Percentiles rank a stretch among this genome's conserved stretches.
These are phyloP conservation scores for Agrostemma githago DNA, from an alignment of 148 eudicot species.

Conservation along the genomic window DNA sequence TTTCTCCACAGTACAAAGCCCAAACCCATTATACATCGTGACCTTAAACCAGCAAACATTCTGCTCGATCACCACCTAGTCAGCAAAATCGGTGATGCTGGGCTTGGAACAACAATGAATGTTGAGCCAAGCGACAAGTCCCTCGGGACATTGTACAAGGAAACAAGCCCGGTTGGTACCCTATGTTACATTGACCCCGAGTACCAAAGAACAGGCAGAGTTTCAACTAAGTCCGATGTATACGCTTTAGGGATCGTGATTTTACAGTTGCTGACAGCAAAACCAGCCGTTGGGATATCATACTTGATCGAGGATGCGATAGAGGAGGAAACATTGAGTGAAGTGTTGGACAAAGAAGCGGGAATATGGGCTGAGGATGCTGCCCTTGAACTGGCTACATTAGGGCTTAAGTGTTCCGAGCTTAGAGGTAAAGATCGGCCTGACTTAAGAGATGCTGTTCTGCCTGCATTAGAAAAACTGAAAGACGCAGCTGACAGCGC, in stretches of 20 bases:
- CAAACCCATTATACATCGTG: conserved; percentile 79
- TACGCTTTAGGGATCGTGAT: conserved; percentile 89
- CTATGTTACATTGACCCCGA: conserved; percentile 91
- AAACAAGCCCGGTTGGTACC: conserved; percentile 72
- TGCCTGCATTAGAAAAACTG: conserved; percentile 66
- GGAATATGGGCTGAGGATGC: conserved; percentile 78
- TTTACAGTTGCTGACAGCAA: conserved; percentile 77
- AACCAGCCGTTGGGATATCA: conserved; percentile 59
- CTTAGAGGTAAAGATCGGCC: conserved; percentile 80
- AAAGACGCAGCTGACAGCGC: conserved; percentile 60
- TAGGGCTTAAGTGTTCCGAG: conserved; percentile 77
- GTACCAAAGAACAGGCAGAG: conserved; percentile 75
- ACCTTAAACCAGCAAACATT: conserved; percentile 85
- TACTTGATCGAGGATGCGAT: conserved; percentile 65
- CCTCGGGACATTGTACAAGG: conserved; percentile 42
- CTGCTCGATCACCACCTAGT: conserved; percentile 54
- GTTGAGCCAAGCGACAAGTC: conserved; percentile 34
- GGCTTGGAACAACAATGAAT: conserved; percentile 60
- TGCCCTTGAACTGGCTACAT: conserved; percentile 50
- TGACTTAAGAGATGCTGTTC: conserved; percentile 51
- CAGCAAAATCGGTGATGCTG: conserved; percentile 80
- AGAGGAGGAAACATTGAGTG: conserved; percentile 43
- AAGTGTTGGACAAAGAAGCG: conserved; percentile 56
- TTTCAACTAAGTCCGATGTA: conserved; percentile 73
- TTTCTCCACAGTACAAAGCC: conserved; percentile 74